Percentiles rank a stretch among this genome's conserved stretches.
Conservation (phyloP, 306 rosid species). For the Glycyrrhiza uralensis region DNA sequence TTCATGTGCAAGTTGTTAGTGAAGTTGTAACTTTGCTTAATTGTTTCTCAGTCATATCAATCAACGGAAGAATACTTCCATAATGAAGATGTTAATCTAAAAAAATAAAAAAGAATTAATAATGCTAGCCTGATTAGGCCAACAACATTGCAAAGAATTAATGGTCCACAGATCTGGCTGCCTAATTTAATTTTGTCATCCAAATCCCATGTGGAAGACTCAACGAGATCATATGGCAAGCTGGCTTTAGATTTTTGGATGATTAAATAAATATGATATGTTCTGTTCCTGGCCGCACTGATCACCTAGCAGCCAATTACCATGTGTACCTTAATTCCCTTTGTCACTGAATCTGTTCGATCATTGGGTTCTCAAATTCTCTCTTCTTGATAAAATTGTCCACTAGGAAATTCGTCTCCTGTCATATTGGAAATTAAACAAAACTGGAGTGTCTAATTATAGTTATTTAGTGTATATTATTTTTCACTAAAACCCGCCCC, state of each 20-base stretch:
- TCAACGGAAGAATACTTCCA: background rate
- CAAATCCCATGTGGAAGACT: slow-evolving; percentile 27
- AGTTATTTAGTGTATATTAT: too few relatives aligned
- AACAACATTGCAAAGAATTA: slow-evolving; percentile 1
- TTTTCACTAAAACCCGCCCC: too few relatives aligned
- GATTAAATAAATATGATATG: background rate
- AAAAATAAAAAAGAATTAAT: background rate
- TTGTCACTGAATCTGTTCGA: slow-evolving; percentile 11
- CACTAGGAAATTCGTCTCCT: background rate
- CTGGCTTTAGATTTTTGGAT: slow-evolving; percentile 18
- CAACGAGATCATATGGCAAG: slow-evolving; percentile 19
- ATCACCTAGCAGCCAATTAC: background rate
- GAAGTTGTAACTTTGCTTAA: background rate
- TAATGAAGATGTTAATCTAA: background rate
- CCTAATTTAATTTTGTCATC: slow-evolving; percentile 17
- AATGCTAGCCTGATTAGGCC: background rate
- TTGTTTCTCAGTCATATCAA: background rate
- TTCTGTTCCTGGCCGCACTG: background rate
- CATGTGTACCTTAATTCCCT: slow-evolving; percentile 1
- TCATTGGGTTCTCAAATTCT: slow-evolving; percentile 7
- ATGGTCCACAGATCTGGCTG: slow-evolving; percentile 12
- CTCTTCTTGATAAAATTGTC: background rate
- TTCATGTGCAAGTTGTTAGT: background rate
- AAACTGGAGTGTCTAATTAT: background rate
- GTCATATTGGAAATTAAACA: background rate